These are phyloP conservation scores for Komagataella phaffii DNA, from an alignment of 805 yeast genomes.

Conservation along the genomic window DNA sequence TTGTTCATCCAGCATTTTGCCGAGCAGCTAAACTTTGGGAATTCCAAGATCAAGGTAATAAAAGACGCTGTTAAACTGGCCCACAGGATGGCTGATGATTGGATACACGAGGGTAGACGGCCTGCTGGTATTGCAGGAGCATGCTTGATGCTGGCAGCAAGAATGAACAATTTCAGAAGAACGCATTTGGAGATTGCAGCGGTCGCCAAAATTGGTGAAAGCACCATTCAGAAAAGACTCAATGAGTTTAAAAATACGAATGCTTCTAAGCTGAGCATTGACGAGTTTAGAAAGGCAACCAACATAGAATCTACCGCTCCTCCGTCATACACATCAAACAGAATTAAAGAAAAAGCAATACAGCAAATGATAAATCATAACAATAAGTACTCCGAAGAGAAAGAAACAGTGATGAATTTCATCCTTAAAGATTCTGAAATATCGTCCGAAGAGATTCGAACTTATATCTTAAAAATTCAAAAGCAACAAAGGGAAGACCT, in stretches of 20 bases:
- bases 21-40: constrained; percentile 73
- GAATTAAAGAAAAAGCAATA: constrained; percentile 29
- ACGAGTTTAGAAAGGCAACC: constrained; percentile 49
- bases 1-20: constrained; percentile 90
- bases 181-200: constrained; percentile 90
- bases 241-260: constrained; percentile 75
- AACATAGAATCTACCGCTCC: constrained; percentile 46
- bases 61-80: constrained; percentile 82
- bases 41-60: constrained; percentile 57
- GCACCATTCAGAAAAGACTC: constrained; percentile 80
- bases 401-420: constrained; percentile 25
- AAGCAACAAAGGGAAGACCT: constrained; percentile 14
- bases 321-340: constrained; percentile 64
- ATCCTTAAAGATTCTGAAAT: constrained; percentile 28
- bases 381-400: constrained; percentile 22
- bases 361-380: constrained; percentile 10
- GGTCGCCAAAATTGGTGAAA: constrained; percentile 90
- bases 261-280: constrained; percentile 61
- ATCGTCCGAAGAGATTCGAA: constrained; percentile 29
- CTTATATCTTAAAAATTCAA: constrained; percentile 15
- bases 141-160: constrained; percentile 79
- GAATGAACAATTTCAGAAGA: constrained; percentile 92
- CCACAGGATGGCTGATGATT: constrained; percentile 83
- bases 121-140: constrained; percentile 99
- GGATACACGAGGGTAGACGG: constrained; percentile 94